Evolutionary conservation across 495 filamentous ascomycete genomes (phyloP).

Genomic region (Chaetomium fimeti): DNA sequence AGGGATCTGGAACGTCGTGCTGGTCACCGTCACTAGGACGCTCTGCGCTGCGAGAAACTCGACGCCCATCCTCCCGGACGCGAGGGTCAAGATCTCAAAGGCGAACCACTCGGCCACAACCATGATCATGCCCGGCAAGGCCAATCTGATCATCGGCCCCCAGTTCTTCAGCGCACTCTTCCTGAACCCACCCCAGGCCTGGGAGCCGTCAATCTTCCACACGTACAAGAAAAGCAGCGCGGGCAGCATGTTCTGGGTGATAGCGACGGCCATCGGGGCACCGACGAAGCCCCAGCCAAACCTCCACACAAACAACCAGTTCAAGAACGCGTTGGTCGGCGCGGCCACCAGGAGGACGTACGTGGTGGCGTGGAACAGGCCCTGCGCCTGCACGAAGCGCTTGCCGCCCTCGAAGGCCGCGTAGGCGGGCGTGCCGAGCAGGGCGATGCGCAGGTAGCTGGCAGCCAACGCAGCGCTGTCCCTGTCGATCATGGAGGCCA

Average conservation of each 20-base stretch:
- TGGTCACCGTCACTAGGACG: constrained; percentile 54
- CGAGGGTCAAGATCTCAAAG: constrained; percentile 76
- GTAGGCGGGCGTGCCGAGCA: constrained; percentile 65
- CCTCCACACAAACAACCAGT: constrained; percentile 71
- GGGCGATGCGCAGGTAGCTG: constrained; percentile 62
- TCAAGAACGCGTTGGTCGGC: constrained; percentile 64
- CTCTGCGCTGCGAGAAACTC: constrained; percentile 65
- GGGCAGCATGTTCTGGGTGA: constrained; percentile 79
- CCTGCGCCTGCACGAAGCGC: constrained; percentile 71
- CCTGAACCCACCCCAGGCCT: constrained; percentile 87
- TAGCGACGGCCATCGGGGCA: constrained; percentile 80
- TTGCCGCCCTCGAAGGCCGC: constrained; percentile 69
- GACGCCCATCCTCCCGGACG: constrained; percentile 67
- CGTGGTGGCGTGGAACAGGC: constrained; percentile 66
- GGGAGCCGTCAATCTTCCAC: constrained; percentile 67
- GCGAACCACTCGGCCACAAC: constrained; percentile 88
- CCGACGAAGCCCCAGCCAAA: constrained; percentile 79
- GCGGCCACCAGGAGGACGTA: constrained; percentile 66
- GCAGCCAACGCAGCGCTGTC: constrained; percentile 64
- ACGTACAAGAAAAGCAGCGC: constrained; percentile 73
- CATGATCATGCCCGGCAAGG: constrained; percentile 88
- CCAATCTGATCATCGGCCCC: constrained; percentile 80
- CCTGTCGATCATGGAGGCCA: constrained; percentile 57
- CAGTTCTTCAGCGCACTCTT: constrained; percentile 73
- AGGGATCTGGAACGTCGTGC: constrained; percentile 59